Conservation (phyloP, 2,329 filamentous ascomycete species). For the Curvularia eragrostidis region DNA sequence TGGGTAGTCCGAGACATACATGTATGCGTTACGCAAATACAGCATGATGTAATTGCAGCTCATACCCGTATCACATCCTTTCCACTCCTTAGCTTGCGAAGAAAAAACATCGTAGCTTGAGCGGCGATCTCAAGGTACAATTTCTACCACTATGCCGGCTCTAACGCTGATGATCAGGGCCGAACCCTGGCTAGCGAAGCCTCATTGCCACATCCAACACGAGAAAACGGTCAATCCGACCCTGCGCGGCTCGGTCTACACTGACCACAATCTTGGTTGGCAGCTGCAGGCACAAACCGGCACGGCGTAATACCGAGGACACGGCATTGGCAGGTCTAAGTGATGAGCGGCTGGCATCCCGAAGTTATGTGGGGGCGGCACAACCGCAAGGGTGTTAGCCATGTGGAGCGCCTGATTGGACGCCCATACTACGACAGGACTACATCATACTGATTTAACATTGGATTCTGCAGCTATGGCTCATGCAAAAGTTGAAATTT, state of each 20-base stretch:
- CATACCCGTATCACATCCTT: constrained; percentile 10
- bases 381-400: not conserved
- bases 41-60: constrained; percentile 18
- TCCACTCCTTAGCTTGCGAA: constrained; percentile 11
- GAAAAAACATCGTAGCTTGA: constrained; percentile 16
- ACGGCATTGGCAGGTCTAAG: not conserved
- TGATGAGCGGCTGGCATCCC: not conserved
- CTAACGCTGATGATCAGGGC: not conserved
- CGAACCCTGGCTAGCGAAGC: not conserved
- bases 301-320: not conserved
- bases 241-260: not conserved
- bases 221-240: not conserved
- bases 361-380: constrained; percentile 11
- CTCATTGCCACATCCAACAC: not conserved
- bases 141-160: not conserved
- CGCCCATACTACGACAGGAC: not conserved
- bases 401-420: constrained; percentile 7
- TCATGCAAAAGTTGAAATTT: constrained; percentile 4
- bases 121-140: not conserved
- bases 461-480: not conserved
- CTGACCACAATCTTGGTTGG: not conserved
- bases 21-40: constrained; percentile 6
- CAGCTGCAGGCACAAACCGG: not conserved
- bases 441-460: constrained; percentile 15
- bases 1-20: not conserved